Percentiles rank a stretch among this genome's conserved stretches.
These are phyloP conservation scores for Priceomyces medius DNA, from an alignment of 805 yeast species.

Conservation along the genomic window DNA sequence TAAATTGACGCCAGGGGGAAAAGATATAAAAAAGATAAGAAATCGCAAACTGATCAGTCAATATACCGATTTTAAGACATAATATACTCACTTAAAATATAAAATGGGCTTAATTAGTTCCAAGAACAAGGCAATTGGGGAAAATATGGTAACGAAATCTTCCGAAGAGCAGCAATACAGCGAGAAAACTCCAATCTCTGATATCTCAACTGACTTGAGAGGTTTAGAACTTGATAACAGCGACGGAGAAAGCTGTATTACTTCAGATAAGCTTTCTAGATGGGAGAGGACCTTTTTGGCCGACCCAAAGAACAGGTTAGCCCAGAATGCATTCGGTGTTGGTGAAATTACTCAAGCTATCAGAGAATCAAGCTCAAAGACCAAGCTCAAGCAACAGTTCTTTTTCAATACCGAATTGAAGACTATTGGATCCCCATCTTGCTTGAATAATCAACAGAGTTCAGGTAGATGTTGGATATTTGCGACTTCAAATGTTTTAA, in stretches of 20 bases:
- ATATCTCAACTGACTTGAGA: slow-evolving; percentile 10
- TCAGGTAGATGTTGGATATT: slow-evolving; percentile 90
- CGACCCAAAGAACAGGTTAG: slow-evolving; percentile 51
- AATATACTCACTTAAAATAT: too few species aligned
- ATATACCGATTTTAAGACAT: too few species aligned
- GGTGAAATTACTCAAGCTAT: slow-evolving; percentile 45
- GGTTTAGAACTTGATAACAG: slow-evolving; percentile 14
- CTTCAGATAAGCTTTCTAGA: slow-evolving; percentile 26
- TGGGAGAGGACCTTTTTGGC: slow-evolving; percentile 49
- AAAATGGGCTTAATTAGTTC: background rate
- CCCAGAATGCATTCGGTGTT: slow-evolving; percentile 54
- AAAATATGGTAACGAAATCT: background rate
- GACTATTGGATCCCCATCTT: slow-evolving; percentile 35
- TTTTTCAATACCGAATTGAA: slow-evolving; percentile 38
- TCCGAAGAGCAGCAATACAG: slow-evolving; percentile 1
- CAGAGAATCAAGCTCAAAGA: slow-evolving; percentile 26
- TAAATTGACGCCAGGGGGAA: too few species aligned
- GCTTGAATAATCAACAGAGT: slow-evolving; percentile 57
- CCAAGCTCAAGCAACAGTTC: slow-evolving; percentile 25
- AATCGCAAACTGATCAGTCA: too few species aligned
- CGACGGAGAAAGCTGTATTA: slow-evolving; percentile 22
- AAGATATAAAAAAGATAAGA: too few species aligned
- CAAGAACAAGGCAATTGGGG: background rate
- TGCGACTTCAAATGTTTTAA: slow-evolving; percentile 74
- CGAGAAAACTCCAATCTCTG: slow-evolving; percentile 1